Percentiles rank a stretch among this genome's conserved stretches.
These are phyloP conservation scores for Onygenales sp. DNA, from an alignment of 2,329 filamentous ascomycete genomes.

Conservation along the genomic window DNA sequence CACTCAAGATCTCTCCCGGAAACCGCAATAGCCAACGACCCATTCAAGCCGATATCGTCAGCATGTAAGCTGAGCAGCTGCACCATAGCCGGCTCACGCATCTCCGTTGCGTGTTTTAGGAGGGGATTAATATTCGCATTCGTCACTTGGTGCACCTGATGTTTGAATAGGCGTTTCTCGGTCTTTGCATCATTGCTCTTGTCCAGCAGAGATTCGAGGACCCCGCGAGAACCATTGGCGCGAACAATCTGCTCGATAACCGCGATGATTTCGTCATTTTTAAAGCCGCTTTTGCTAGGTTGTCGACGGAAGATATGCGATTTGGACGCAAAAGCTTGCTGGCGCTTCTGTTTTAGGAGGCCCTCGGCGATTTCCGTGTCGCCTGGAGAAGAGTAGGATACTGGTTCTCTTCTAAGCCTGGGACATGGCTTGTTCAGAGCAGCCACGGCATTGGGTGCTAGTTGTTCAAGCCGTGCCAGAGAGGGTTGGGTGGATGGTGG, in stretches of 20 bases:
- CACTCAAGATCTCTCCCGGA: slow-evolving; percentile 9
- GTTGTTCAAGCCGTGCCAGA: slow-evolving; percentile 9
- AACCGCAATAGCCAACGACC: slow-evolving; percentile 4
- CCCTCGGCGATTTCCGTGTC: slow-evolving; percentile 8
- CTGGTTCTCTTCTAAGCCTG: slow-evolving; percentile 1
- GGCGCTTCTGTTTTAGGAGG: slow-evolving; percentile 9
- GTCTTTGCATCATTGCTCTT: slow-evolving; percentile 10
- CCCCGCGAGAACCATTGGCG: slow-evolving; percentile 7
- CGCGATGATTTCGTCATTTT: slow-evolving; percentile 9
- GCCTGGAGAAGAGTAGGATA: slow-evolving; percentile 5
- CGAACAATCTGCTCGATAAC: slow-evolving; percentile 12
- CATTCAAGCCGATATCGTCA: slow-evolving; percentile 7
- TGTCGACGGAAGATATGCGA: slow-evolving; percentile 13
- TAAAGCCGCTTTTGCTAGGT: slow-evolving; percentile 12
- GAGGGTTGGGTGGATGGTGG: not conserved
- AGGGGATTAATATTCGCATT: slow-evolving; percentile 5
- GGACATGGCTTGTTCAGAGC: slow-evolving; percentile 6
- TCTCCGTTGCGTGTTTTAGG: slow-evolving; percentile 8
- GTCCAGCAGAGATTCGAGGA: slow-evolving; percentile 10
- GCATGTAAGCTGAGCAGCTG: slow-evolving; percentile 9
- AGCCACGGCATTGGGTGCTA: slow-evolving; percentile 8
- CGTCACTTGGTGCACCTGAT: not conserved
- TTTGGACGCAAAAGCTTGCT: slow-evolving; percentile 12
- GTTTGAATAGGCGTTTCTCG: slow-evolving; percentile 9
- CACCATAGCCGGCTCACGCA: slow-evolving; percentile 7